phyloP scores from a whole-genome alignment of 257 asterid genomes.

The Nicotiana tabacum region DNA sequence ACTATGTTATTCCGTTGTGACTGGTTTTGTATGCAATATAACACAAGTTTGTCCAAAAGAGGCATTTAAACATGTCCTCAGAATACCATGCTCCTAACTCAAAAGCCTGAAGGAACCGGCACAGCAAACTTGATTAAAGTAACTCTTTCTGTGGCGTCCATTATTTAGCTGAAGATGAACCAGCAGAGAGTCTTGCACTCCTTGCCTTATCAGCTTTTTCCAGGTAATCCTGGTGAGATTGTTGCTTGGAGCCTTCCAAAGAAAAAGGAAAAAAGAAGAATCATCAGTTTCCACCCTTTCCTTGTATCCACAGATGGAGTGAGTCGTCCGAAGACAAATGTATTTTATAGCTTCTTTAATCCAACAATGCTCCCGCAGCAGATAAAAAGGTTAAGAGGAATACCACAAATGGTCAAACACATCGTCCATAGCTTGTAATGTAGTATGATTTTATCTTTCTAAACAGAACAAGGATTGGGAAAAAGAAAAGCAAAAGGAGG shows the following conservation, averaged over 20 bases:
- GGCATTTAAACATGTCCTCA: background rate
- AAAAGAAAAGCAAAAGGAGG: background rate
- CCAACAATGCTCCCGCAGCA: background rate
- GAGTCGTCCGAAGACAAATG: background rate
- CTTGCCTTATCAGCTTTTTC: conserved; percentile 84
- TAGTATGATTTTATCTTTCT: background rate
- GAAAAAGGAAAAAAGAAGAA: background rate
- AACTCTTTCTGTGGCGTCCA: background rate
- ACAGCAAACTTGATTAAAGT: background rate
- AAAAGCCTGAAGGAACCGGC: background rate
- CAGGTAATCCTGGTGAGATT: conserved; percentile 87
- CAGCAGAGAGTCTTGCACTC: conserved; percentile 55
- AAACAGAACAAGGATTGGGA: background rate
- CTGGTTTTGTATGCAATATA: background rate
- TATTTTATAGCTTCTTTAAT: background rate
- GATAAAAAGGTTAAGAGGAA: background rate
- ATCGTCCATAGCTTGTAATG: background rate
- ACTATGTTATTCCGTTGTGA: background rate
- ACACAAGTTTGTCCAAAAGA: conserved; percentile 3
- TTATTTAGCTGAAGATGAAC: conserved; percentile 33
- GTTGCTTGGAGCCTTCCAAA: conserved; percentile 58
- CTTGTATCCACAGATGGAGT: background rate
- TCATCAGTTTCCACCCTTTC: background rate
- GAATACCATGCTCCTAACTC: background rate
- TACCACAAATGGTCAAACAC: background rate